Percentiles rank a stretch among this genome's conserved stretches.
phyloP scores from a whole-genome alignment of 163 green algal genomes.

The Prototheca cutis region DNA sequence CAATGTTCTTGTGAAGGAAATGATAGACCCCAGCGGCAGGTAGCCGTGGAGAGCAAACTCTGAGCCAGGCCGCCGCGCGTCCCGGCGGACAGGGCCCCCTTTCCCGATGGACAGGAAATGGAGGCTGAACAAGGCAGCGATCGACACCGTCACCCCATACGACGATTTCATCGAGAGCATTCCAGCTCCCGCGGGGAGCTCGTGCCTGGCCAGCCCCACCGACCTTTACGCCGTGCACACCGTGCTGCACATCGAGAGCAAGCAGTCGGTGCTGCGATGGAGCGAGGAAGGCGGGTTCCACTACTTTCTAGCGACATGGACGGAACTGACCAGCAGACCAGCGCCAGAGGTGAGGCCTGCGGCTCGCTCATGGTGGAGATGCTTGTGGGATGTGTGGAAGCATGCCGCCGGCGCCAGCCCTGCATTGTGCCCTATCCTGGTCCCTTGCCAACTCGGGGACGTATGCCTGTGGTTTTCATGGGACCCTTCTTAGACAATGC shows the following conservation, averaged over 20 bases:
- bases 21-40: too few relatives aligned
- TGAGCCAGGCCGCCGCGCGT: not conserved
- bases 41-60: too few relatives aligned
- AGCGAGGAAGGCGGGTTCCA: conserved; percentile 30
- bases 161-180: conserved; percentile 10
- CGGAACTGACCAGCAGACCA: too few relatives aligned
- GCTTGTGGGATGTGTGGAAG: too few relatives aligned
- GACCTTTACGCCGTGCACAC: conserved; percentile 45
- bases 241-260: conserved; percentile 44
- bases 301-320: conserved; percentile 33
- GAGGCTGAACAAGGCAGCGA: conserved; percentile 17
- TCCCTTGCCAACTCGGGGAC: too few relatives aligned
- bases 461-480: too few relatives aligned
- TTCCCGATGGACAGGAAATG: conserved; percentile 30
- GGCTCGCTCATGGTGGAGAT: too few relatives aligned
- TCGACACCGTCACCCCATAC: conserved; percentile 16
- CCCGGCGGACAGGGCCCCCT: not conserved
- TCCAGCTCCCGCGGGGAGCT: not conserved
- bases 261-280: conserved; percentile 25
- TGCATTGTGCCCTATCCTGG: too few relatives aligned
- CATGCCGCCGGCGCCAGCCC: too few relatives aligned
- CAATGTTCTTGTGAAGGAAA: too few relatives aligned
- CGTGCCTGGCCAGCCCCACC: conserved; percentile 9
- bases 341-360: too few relatives aligned
- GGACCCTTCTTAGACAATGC: too few relatives aligned